Conservation (phyloP, 2,329 filamentous ascomycete species). For the Calycina herbarum region DNA sequence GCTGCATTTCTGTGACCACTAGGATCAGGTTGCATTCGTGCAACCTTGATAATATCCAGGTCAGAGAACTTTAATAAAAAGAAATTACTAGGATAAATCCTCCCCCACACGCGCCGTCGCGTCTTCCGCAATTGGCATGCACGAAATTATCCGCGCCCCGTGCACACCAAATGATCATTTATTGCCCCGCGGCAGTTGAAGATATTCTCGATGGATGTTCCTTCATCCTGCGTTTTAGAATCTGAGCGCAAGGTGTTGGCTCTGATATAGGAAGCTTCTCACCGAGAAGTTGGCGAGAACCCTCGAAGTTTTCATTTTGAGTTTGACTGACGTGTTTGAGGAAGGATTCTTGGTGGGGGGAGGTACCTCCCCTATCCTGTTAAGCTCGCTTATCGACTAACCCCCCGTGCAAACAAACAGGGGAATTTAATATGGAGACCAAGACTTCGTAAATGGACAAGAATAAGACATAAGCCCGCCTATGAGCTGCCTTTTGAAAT, state of each 20-base stretch:
- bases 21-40: not conserved
- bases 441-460: not conserved
- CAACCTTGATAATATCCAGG: not conserved
- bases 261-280: not conserved
- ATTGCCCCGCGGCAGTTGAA: not conserved
- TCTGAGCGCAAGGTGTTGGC: not conserved
- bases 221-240: not conserved
- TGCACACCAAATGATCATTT: not conserved
- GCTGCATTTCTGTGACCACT: not conserved
- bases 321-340: not conserved
- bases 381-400: not conserved
- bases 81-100: not conserved
- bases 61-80: not conserved
- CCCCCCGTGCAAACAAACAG: not conserved
- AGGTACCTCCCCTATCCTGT: not conserved
- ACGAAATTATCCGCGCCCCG: not conserved
- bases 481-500: not conserved
- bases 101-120: not conserved
- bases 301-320: not conserved
- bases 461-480: slow-evolving; percentile 1
- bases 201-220: not conserved
- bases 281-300: not conserved
- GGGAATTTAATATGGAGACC: not conserved
- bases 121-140: not conserved
- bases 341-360: not conserved